Evolutionary conservation across 495 filamentous ascomycete species (phyloP), one percentile per base, ranked within the genome.

Genomic region (Sphaerosporella brunnea): DNA sequence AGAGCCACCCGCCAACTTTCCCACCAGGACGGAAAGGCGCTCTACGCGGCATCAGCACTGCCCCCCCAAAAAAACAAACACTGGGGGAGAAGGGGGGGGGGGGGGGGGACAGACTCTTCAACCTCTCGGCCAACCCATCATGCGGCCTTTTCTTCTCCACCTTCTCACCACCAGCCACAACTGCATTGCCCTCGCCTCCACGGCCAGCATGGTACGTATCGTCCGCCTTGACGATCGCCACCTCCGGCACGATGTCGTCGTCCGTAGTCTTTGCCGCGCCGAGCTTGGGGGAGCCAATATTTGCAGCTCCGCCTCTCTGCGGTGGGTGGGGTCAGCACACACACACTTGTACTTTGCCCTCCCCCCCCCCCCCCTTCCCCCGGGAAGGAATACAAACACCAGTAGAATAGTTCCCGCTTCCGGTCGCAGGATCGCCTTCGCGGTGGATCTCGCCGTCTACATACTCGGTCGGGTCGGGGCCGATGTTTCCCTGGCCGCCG

Each of bases 401-500:
- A 23, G 58, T 36, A n/a, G 50, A 54, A 39, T 61, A 61, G 10
- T 53, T 45, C 7, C 32, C 45, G 0, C 58, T 58, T n/a, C 48
- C 23, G 30, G 51, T 45, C 16, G 57, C 30, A 1, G 58, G 58
- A 37, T 61, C 53, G 8, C 45, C 57, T 21, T 42, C 25, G 4
- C 57, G 58, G 43, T 42, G 53, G 24, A 61, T 61, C 10, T 40
- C 58, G 36, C 58, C 58, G 41, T 61, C 58, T 30, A 49, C 26
- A 26, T 61, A 61, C 45, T 51, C 15, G 36, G 51, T 60, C 9
- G 16, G 3, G 18, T 61, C 58, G 13, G 57, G 58, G 25, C 45
- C 45, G 20, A 61, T 61, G 20, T 61, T 61, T 11, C 58, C 58
- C 18, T 49, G 44, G 20, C 58, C 56, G 35, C 56, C 56, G 45